Conservation (phyloP, 2,329 filamentous ascomycete species). For the Arachnopeziza araneosa region DNA sequence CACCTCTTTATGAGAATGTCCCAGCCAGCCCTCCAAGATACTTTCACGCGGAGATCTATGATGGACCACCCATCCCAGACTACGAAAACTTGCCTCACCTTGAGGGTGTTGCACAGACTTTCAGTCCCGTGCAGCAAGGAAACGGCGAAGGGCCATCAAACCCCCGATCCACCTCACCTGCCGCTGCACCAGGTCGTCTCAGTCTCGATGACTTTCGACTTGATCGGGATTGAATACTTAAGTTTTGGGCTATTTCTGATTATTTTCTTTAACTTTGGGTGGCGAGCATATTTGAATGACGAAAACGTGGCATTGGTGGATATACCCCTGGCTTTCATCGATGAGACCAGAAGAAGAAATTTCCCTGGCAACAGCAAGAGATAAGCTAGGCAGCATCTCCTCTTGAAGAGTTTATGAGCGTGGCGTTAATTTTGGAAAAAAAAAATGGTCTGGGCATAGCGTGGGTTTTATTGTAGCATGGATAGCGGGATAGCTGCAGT, state of each 20-base stretch:
- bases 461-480: background rate
- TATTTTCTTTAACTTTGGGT: background rate
- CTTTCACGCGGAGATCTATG: slow-evolving; percentile 17
- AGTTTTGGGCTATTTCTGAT: background rate
- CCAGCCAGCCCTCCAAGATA: slow-evolving; percentile 78
- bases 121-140: background rate
- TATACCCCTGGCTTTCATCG: background rate
- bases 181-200: background rate
- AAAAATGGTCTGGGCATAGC: background rate
- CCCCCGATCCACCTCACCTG: too few relatives aligned
- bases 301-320: background rate
- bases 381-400: background rate
- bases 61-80: slow-evolving; percentile 24
- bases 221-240: background rate
- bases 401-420: background rate
- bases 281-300: background rate
- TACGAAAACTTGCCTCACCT: slow-evolving; percentile 26
- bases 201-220: background rate
- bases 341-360: background rate
- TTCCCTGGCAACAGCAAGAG: background rate
- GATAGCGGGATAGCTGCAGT: background rate
- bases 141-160: slow-evolving; percentile 2
- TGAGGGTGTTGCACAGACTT: slow-evolving; percentile 1
- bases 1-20: slow-evolving; percentile 90
- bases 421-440: background rate